These are phyloP conservation scores for Singerocomus inundabilis DNA, from an alignment of 1,284 basidiomycete species.

Conservation along the genomic window DNA sequence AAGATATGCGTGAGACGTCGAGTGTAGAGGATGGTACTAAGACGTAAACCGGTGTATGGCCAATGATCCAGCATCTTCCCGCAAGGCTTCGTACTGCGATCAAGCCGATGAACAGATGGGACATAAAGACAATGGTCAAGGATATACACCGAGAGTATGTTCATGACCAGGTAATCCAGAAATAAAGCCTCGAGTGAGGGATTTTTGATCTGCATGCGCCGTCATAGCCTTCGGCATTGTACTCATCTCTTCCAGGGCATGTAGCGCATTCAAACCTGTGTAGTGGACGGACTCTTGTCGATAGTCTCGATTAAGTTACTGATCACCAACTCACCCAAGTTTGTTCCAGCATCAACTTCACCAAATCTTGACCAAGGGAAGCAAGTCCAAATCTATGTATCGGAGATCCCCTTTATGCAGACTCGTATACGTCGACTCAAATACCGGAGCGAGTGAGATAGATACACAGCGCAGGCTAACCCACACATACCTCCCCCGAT, in stretches of 20 bases:
- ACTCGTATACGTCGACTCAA: conserved; percentile 49
- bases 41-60: conserved; percentile 42
- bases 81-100: conserved; percentile 37
- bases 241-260: conserved; percentile 45
- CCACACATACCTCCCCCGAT: conserved; percentile 56
- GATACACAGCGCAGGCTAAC: conserved; percentile 45
- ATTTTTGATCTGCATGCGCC: conserved; percentile 34
- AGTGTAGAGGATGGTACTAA: neutral
- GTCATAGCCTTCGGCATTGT: conserved; percentile 43
- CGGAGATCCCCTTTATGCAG: conserved; percentile 33
- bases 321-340: conserved; percentile 39
- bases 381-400: neutral
- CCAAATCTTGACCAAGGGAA: conserved; percentile 41
- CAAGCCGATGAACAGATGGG: neutral
- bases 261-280: conserved; percentile 50
- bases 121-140: neutral
- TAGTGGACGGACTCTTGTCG: neutral
- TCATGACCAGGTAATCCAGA: conserved; percentile 44
- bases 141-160: conserved; percentile 45
- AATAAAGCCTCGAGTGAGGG: conserved; percentile 38
- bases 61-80: conserved; percentile 38
- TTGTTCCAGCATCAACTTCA: conserved; percentile 55
- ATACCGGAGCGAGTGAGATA: conserved; percentile 45
- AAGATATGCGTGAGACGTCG: neutral
- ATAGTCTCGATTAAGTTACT: neutral